Percentiles rank a stretch among this genome's conserved stretches.
Evolutionary conservation across 2,329 filamentous ascomycete genomes (phyloP).

Genomic region (Cladosporium cucumerinum): DNA sequence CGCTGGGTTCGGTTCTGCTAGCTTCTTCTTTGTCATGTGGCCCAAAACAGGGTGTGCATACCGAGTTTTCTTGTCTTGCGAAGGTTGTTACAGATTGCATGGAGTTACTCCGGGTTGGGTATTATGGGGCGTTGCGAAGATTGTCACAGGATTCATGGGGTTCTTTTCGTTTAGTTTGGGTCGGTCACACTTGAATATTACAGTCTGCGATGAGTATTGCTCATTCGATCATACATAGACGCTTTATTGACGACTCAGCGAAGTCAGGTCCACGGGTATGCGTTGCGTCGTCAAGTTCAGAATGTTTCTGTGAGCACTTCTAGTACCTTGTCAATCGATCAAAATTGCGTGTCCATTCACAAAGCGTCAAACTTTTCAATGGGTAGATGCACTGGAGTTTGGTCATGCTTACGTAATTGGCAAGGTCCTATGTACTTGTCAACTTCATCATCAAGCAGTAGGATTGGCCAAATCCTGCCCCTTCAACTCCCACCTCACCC

Average conservation of each 20-base stretch:
- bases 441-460: background rate
- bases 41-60: background rate
- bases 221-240: background rate
- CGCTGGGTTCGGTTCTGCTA: background rate
- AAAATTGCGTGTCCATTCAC: background rate
- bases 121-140: too few species aligned
- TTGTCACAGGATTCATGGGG: background rate
- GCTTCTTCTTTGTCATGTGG: background rate
- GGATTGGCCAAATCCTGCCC: conserved; percentile 30
- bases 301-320: background rate
- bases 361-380: background rate
- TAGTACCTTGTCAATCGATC: background rate
- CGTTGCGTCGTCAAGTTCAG: background rate
- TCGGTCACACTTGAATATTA: background rate
- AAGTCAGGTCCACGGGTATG: background rate
- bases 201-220: background rate
- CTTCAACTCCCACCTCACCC: conserved; percentile 38
- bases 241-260: background rate
- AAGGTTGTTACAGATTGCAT: background rate
- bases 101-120: background rate
- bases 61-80: background rate
- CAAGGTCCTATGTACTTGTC: background rate
- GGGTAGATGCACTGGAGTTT: background rate
- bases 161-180: background rate
- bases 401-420: background rate